These are phyloP conservation scores for Tuctoria greenei DNA, from an alignment of 176 grass and related monocot species.

Conservation along the genomic window DNA sequence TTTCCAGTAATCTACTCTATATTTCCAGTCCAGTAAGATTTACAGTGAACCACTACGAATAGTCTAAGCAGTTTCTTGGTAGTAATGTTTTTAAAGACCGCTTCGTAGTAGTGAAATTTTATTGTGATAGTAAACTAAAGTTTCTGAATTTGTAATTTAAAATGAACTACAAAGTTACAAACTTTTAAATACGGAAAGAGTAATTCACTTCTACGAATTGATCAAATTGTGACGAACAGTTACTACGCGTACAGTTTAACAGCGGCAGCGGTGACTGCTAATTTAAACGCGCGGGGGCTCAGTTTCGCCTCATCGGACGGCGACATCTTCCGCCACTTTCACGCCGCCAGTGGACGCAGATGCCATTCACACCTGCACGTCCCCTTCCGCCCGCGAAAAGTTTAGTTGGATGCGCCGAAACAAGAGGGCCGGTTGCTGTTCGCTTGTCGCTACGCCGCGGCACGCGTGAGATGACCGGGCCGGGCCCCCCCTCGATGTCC, in stretches of 20 bases:
- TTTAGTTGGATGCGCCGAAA: not conserved
- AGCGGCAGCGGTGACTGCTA: not conserved
- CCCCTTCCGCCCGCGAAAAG: not conserved
- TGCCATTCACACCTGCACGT: conserved; percentile 6
- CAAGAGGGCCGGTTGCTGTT: not conserved
- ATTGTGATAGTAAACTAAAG: no score
- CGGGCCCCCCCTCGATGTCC: not conserved
- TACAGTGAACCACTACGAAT: no score
- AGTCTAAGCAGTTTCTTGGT: no score
- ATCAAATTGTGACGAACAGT: not conserved
- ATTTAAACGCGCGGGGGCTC: not conserved
- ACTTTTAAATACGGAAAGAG: no score
- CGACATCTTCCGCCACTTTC: no score
- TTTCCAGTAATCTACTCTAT: no score
- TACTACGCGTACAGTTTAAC: not conserved
- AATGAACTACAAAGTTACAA: no score
- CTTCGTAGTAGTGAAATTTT: no score
- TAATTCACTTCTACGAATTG: not conserved
- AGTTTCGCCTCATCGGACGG: not conserved
- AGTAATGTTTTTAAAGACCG: no score
- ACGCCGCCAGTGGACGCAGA: not conserved
- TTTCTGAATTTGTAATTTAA: no score
- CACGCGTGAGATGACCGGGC: conserved; percentile 8
- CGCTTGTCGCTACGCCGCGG: not conserved
- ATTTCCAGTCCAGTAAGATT: no score